A percentile compares a stretch with the other conserved stretches of the same genome.
Evolutionary conservation across 305 asterid genomes (phyloP).

Genomic region (Coffea humblotiana): DNA sequence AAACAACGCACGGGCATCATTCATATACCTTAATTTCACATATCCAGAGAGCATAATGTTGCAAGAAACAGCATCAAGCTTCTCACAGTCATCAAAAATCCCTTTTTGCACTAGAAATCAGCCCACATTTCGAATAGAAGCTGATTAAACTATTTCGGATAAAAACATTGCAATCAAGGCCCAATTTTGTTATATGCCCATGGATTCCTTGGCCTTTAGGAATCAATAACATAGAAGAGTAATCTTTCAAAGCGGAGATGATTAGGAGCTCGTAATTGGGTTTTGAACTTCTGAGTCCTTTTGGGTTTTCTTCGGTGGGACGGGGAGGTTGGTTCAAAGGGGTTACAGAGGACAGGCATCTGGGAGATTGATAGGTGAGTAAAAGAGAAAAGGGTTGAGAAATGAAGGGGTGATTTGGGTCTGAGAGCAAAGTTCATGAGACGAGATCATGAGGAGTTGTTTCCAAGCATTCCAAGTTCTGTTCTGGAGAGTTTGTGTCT

Average conservation of each 20-base stretch:
- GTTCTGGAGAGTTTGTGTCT: not conserved
- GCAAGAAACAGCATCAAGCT: constrained; percentile 58
- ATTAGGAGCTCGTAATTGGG: constrained; percentile 45
- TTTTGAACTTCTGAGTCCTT: constrained; percentile 23
- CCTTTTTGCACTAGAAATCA: constrained; percentile 47
- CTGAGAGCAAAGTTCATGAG: constrained; percentile 39
- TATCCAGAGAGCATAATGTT: constrained; percentile 72
- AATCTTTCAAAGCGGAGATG: constrained; percentile 61
- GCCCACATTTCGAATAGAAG: constrained; percentile 69
- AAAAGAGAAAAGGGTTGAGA: constrained; percentile 12
- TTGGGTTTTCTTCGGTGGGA: constrained; percentile 11
- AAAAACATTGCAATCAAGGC: constrained; percentile 59
- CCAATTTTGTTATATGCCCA: constrained; percentile 52
- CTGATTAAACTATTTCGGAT: constrained; percentile 74
- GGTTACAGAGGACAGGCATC: constrained; percentile 40
- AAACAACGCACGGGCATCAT: constrained; percentile 63
- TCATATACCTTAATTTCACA: constrained; percentile 43
- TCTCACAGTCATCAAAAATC: constrained; percentile 42
- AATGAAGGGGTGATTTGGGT: constrained; percentile 29
- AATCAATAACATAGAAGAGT: constrained; percentile 44
- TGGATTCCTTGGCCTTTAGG: constrained; percentile 64
- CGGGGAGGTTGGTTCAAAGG: constrained; percentile 10
- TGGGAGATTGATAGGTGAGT: constrained; percentile 23
- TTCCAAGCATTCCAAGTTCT: not conserved
- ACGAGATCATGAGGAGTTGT: constrained; percentile 22